Evolutionary conservation across 2,329 filamentous ascomycete genomes (phyloP).

Genomic region (Elsinoe ampelina): DNA sequence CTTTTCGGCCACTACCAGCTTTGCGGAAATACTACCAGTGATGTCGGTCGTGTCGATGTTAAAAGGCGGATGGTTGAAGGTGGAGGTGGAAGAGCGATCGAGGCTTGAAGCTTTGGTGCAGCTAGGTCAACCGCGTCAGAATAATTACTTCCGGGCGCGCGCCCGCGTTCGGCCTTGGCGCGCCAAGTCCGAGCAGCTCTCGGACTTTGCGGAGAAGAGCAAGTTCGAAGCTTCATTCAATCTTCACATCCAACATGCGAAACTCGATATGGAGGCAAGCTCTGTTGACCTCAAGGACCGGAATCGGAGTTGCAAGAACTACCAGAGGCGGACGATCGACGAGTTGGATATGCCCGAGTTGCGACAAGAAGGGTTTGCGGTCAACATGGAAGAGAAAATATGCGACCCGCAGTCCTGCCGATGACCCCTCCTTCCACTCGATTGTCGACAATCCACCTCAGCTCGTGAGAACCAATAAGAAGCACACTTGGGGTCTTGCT

Average conservation of each 20-base stretch:
- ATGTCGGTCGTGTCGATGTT: neutral
- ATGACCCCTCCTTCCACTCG: constrained; percentile 72
- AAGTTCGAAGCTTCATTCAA: constrained; percentile 2
- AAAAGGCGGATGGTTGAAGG: neutral
- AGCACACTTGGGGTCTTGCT: constrained; percentile 71
- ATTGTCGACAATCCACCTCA: constrained; percentile 78
- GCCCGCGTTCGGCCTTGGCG: constrained; percentile 11
- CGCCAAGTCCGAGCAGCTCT: neutral
- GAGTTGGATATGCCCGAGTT: constrained; percentile 24
- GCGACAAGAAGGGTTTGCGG: constrained; percentile 17
- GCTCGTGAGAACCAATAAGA: constrained; percentile 64
- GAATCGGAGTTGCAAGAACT: neutral
- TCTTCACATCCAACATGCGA: constrained; percentile 11
- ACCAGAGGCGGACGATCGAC: neutral
- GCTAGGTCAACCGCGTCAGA: constrained; percentile 6
- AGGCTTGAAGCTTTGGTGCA: neutral
- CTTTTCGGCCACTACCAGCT: constrained; percentile 2
- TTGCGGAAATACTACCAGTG: neutral
- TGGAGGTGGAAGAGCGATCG: neutral
- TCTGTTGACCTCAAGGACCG: neutral
- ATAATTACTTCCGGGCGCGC: neutral
- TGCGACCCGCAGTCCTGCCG: constrained; percentile 47
- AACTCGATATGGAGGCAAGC: constrained; percentile 8
- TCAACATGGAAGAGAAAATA: constrained; percentile 24
- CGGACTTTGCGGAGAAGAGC: constrained; percentile 10